Evolutionary conservation across 129 eudicot species (phyloP).

Genomic region (Helianthus tuberosus): DNA sequence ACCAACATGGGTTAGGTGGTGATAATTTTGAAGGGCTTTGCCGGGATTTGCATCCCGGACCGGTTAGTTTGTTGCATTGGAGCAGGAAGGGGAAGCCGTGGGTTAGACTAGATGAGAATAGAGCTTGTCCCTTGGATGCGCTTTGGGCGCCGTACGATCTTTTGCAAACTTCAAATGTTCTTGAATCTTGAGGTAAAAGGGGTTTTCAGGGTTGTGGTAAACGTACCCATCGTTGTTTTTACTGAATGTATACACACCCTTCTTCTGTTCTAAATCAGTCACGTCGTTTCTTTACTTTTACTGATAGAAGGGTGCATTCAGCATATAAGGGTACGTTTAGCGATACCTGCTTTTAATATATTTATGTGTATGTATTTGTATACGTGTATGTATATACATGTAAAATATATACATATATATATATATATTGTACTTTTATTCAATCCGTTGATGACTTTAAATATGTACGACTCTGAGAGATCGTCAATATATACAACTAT

Average conservation of each 20-base stretch:
- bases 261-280: too few species aligned
- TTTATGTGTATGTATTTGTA: background rate
- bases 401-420: background rate
- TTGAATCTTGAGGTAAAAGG: slow-evolving; percentile 55
- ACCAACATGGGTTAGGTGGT: slow-evolving; percentile 95
- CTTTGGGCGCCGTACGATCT: slow-evolving; percentile 96
- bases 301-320: too few species aligned
- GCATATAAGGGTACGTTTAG: too few species aligned
- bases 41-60: slow-evolving; percentile 87
- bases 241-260: too few species aligned
- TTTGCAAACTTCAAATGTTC: slow-evolving; percentile 51
- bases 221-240: too few species aligned
- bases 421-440: background rate
- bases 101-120: slow-evolving; percentile 71
- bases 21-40: slow-evolving; percentile 84
- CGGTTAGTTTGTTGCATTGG: slow-evolving; percentile 95
- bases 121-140: slow-evolving; percentile 82
- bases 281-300: too few species aligned
- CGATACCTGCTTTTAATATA: too few species aligned
- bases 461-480: slow-evolving; percentile 12
- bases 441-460: slow-evolving; percentile 8
- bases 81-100: slow-evolving; percentile 96
- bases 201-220: background rate
- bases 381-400: background rate
- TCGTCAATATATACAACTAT: slow-evolving; percentile 19